Base-by-base conservation (phyloP, 73 alveolate species). In the Paramecium primaurelia region DNA sequence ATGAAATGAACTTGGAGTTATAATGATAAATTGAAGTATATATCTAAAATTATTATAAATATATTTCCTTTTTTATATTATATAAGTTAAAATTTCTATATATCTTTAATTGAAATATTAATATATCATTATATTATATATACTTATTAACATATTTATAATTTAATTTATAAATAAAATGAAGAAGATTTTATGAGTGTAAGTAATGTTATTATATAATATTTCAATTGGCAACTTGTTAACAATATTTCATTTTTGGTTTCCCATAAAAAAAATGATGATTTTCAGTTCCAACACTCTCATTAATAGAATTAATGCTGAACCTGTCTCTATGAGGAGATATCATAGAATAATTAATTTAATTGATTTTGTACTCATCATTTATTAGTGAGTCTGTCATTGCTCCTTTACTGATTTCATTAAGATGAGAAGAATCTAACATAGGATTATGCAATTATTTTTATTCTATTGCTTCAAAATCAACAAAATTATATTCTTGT, bases 161-260 rank as follows among this genome's bases (percentile, higher is more conserved):
- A n/a, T 42, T 77, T 77, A 28, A n/a, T 42, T 77, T 36, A 36
- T 36, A 77, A 8, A 9, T 77, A 8, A 77, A 80, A 42, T n/a
- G 30, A 18, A n/a, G 25, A 18, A 45, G 49, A 68, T 26, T 92
- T 92, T 73, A 94, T 94, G 95, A 95, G 97, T 92, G 92, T 92
- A 25, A 54, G 69, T 54, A 54, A 54, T 54, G 6, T 54, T 2
- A 49, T 44, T 71, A 64, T 64, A 64, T 64, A 64, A 18, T n/a
- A 54, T 54, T 4, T 54, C 69, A 54, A n/a, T 54, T 54, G 1
- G 36, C 69, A 54, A 54, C 11, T n/a, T 54, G 18, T 16, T 54
- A 18, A 18, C 32, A 25, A 0, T 34, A 4, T 64, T 64, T 34
- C 47, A 28, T 64, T 8, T 64, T 32, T 28, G 84, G 84, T 34